Base-by-base conservation (phyloP, 306 rosid genomes). In the Quercus robur region DNA sequence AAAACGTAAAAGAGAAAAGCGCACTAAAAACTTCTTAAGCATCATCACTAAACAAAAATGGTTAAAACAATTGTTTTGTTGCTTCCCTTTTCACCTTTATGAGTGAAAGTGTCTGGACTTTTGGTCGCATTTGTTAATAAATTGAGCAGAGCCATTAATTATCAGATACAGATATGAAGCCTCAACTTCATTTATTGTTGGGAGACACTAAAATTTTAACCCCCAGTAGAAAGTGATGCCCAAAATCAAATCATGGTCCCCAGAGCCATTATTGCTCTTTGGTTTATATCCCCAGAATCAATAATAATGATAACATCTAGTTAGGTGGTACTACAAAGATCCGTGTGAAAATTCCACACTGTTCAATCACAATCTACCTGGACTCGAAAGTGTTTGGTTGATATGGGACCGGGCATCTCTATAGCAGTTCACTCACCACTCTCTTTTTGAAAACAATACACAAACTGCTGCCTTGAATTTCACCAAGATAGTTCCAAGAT, bases 161-260 rank as follows among this genome's bases (percentile, higher is more conserved):
- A 58, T 3, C 31, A 52, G 56, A 67, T 56, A 54, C 25, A 62
- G 79, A 79, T 69, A 1, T 2, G 68, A 30, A 80, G 14, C 12
- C 83, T 79, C 75, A 41, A 41, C 55, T 71, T 59, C 79, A 80
- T 80, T 78, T 62, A 57, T n/a, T 1, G 33, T 75, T 55, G 25
- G 77, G 71, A 58, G 67, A 41, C 71, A 17, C 30, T 52, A 23
- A 52, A 38, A 57, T 26, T 62, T 18, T 23, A 28, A 56, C 13
- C 17, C n/a, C 17, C 56, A 63, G 56, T 52, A 49, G 44, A 74
- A 83, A 77, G 75, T 28, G 20, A 46, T 6, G 12, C 51, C 76
- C 56, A 68, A 83, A 73, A 73, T 71, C 73, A 56, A 4, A 55
- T 23, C 77, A 30, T 25, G 79, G 80, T 56, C 83, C 75, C 85